Evolutionary conservation across 2,329 filamentous ascomycete species (phyloP), one percentile per base, ranked within the genome.

Genomic region (Coniochaeta sp.): DNA sequence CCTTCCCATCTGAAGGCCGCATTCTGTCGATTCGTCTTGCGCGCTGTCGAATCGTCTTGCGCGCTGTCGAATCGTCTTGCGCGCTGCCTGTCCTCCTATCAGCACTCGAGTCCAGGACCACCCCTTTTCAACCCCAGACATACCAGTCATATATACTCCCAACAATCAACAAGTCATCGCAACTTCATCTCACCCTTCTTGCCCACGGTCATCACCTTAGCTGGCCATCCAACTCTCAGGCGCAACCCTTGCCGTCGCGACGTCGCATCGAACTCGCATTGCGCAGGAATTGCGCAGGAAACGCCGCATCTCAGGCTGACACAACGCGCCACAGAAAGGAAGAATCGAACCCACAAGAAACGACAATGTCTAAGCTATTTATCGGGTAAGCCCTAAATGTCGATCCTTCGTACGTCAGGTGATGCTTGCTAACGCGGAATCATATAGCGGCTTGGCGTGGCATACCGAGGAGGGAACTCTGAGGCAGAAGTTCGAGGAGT

Each of bases 401-500:
- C 20, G 18, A 12, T 42, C 20, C 31, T 26, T 32, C 6, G 10
- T 4, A n/a, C n/a, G n/a, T 49, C 47, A 33, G 31, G 18, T 26
- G 18, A 26, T 16, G 10, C 28, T 33, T 49, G 31, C 31, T 49
- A 27, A 49, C 31, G 9, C 47, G 14, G 20, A 18, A 12, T 30
- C 49, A 13, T 32, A 18, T 14, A 96, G 92, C 67, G 94, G 94
- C 80, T 90, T 99, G 61, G 90, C 94, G 65, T 99, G 94, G 94
- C 91, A 96, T 76, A 99, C 94, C 58, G 91, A 95, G 71, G 92
- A 97, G 73, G 73, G 75, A 42, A 91, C 89, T 60, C 78, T 99
- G 59, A 87, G 89, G 65, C 76, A 86, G 67, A 96, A 96, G 72
- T 99, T 99, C 70, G 86, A 92, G 70, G 86, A 94, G 70, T 96